A percentile compares a stretch with the other conserved stretches of the same genome.
Evolutionary conservation across 1,139 yeast genomes (phyloP).

Genomic region (Pichia terricola): DNA sequence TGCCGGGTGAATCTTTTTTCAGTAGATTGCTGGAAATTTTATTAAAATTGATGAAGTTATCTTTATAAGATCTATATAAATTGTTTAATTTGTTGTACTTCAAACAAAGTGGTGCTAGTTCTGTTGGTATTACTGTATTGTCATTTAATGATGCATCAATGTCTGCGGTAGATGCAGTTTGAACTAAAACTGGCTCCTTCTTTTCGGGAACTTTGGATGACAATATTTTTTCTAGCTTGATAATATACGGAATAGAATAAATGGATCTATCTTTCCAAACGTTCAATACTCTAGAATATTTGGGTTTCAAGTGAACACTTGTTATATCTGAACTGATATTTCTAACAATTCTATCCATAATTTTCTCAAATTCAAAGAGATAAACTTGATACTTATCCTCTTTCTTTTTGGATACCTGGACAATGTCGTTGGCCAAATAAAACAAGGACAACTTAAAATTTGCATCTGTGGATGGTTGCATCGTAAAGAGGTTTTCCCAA

Average conservation of each 20-base stretch:
- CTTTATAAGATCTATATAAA: slow-evolving; percentile 5
- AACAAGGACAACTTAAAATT: slow-evolving; percentile 48
- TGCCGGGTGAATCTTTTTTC: background rate
- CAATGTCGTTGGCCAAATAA: slow-evolving; percentile 75
- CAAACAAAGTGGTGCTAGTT: slow-evolving; percentile 1
- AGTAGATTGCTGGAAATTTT: slow-evolving; percentile 2
- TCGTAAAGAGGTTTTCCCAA: slow-evolving; percentile 35
- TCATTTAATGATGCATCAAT: background rate
- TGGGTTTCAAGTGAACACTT: slow-evolving; percentile 26
- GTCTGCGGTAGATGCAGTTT: background rate
- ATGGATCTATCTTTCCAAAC: slow-evolving; percentile 71
- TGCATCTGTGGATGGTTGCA: slow-evolving; percentile 23
- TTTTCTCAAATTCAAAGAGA: slow-evolving; percentile 43
- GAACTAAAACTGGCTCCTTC: background rate
- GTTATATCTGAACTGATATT: slow-evolving; percentile 24
- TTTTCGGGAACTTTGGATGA: background rate
- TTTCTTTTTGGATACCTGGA: slow-evolving; percentile 62
- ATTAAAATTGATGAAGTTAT: slow-evolving; percentile 3
- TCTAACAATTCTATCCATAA: slow-evolving; percentile 28
- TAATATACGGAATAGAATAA: slow-evolving; percentile 27
- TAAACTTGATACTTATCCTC: slow-evolving; percentile 49
- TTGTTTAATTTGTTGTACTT: slow-evolving; percentile 4
- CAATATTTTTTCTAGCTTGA: slow-evolving; percentile 13
- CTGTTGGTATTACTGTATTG: slow-evolving; percentile 2
- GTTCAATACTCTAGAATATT: slow-evolving; percentile 52